phyloP scores from a whole-genome alignment of 306 rosid species.

The Vicia sativa region DNA sequence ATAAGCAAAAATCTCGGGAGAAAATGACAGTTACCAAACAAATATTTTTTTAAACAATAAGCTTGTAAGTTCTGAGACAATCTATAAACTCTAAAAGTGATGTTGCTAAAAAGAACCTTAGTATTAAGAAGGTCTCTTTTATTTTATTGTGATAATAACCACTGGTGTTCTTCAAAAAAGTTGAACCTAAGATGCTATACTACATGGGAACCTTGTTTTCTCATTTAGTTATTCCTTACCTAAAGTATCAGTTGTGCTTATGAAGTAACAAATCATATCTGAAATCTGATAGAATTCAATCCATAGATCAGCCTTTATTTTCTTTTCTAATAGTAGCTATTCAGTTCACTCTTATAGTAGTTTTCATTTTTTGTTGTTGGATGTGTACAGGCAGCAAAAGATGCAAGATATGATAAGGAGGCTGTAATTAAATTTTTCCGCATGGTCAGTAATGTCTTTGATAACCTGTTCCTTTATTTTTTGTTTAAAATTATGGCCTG shows the following conservation, averaged over 20 bases:
- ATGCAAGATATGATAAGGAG: conserved; percentile 94
- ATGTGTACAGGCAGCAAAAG: conserved; percentile 84
- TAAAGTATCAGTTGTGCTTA: not conserved
- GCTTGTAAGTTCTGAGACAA: no score
- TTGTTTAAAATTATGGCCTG: not conserved
- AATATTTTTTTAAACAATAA: no score
- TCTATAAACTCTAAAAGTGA: no score
- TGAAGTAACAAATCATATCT: conserved; percentile 20
- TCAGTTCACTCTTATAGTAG: conserved; percentile 4
- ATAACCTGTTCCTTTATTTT: conserved; percentile 4
- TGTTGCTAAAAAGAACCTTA: no score
- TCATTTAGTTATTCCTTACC: conserved; percentile 6
- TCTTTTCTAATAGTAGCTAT: conserved; percentile 21
- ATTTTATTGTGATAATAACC: not conserved
- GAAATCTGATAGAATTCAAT: conserved; percentile 10
- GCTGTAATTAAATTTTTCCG: conserved; percentile 85
- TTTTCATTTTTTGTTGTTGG: conserved; percentile 35
- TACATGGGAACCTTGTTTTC: conserved; percentile 18
- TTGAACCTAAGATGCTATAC: conserved; percentile 17
- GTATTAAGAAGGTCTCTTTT: no score
- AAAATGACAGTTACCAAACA: no score
- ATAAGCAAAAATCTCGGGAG: no score
- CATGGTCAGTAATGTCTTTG: conserved; percentile 59
- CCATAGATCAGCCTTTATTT: conserved; percentile 14
- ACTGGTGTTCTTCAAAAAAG: conserved; percentile 24